Evolutionary conservation across 768 basidiomycete genomes (phyloP).

Genomic region (Boletus edulis): DNA sequence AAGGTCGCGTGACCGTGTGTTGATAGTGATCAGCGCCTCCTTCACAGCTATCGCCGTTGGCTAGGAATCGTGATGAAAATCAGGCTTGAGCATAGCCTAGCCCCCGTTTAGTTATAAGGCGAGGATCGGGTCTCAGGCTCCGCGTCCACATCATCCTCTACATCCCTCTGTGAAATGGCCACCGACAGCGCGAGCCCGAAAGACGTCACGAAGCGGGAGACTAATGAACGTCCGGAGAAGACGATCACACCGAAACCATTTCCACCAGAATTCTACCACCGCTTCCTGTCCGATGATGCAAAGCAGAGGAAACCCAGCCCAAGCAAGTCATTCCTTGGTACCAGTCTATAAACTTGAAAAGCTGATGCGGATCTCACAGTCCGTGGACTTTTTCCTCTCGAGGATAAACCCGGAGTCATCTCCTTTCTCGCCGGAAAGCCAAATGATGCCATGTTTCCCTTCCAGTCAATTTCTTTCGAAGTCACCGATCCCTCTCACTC

Average conservation of each 20-base stretch:
- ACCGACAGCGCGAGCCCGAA: neutral
- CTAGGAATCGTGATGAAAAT: too few species aligned
- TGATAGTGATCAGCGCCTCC: too few species aligned
- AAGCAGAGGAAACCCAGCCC: conserved; percentile 62
- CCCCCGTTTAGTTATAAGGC: neutral
- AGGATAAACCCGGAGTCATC: conserved; percentile 73
- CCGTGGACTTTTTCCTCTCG: conserved; percentile 71
- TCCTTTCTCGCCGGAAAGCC: conserved; percentile 91
- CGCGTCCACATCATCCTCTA: neutral
- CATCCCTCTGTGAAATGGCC: conserved; percentile 4
- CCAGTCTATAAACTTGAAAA: neutral
- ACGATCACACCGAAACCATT: conserved; percentile 27
- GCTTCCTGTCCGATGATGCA: conserved; percentile 61
- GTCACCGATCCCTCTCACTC: conserved; percentile 49
- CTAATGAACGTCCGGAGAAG: neutral
- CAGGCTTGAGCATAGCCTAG: too few species aligned
- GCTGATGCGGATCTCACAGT: conserved; percentile 37
- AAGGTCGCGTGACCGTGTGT: neutral
- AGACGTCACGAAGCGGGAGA: neutral
- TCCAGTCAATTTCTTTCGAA: conserved; percentile 73
- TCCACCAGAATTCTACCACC: conserved; percentile 52
- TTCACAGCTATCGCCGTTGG: too few species aligned
- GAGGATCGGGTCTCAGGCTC: neutral
- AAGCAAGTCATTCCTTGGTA: conserved; percentile 41
- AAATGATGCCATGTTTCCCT: conserved; percentile 87